Evolutionary conservation across 2,329 filamentous ascomycete genomes (phyloP).

Genomic region (Claviceps paspali): DNA sequence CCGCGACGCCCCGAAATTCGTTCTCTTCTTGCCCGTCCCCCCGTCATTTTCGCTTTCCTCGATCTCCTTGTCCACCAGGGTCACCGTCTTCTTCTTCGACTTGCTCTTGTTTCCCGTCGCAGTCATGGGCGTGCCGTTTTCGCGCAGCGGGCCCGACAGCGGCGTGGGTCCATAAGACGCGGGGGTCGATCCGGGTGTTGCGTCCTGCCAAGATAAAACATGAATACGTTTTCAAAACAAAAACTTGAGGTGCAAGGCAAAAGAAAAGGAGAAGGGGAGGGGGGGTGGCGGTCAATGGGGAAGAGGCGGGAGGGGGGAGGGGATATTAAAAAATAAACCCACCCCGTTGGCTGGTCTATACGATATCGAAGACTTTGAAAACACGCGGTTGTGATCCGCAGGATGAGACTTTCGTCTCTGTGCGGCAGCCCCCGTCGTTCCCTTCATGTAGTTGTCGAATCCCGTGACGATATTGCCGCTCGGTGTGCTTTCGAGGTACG

Average conservation of each 20-base stretch:
- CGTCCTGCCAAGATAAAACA: conserved; percentile 17
- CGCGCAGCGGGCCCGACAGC: conserved; percentile 36
- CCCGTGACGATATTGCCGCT: conserved; percentile 92
- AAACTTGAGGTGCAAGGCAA: background rate
- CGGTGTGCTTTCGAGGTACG: conserved; percentile 81
- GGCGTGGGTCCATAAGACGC: conserved; percentile 38
- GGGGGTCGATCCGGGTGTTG: conserved; percentile 28
- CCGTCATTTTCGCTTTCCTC: conserved; percentile 46
- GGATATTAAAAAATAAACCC: conserved; percentile 5
- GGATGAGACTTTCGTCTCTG: conserved; percentile 49
- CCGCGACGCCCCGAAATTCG: conserved; percentile 39
- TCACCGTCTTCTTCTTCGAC: conserved; percentile 31
- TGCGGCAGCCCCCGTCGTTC: conserved; percentile 46
- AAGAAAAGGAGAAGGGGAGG: background rate
- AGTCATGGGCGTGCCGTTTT: conserved; percentile 38
- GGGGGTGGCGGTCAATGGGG: no score
- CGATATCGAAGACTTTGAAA: conserved; percentile 50
- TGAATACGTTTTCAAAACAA: no score
- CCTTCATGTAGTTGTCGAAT: conserved; percentile 98
- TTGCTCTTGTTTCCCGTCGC: conserved; percentile 33
- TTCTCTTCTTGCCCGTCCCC: conserved; percentile 37
- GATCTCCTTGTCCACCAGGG: conserved; percentile 15
- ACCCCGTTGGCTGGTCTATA: conserved; percentile 32
- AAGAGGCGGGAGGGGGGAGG: no score
- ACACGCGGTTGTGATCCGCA: conserved; percentile 58